A percentile compares a stretch with the other conserved stretches of the same genome.
Evolutionary conservation across 176 grass and related monocot species (phyloP).

Genomic region (Bromus sterilis): DNA sequence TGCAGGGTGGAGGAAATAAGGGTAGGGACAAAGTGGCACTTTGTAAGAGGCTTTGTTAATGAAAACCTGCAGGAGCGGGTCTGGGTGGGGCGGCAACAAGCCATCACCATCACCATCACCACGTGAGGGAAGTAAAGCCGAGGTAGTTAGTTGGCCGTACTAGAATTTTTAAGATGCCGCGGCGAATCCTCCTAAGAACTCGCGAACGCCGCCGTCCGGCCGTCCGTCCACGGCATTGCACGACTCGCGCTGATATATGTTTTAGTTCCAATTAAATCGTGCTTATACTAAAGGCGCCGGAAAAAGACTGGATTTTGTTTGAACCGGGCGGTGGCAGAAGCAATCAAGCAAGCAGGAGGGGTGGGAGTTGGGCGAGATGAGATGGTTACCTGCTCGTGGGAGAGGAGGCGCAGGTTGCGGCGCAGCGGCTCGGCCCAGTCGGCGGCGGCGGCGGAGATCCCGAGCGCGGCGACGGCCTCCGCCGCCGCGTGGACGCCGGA

Average conservation of each 20-base stretch:
- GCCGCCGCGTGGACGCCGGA: slow-evolving; percentile 12
- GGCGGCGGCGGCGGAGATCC: neutral
- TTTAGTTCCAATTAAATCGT: neutral
- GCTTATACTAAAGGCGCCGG: neutral
- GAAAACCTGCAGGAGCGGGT: neutral
- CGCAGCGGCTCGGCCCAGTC: slow-evolving; percentile 26
- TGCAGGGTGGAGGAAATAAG: neutral
- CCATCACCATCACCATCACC: neutral
- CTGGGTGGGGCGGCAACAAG: neutral
- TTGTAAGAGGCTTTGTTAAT: neutral
- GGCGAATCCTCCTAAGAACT: neutral
- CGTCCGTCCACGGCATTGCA: neutral
- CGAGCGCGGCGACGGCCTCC: slow-evolving; percentile 20
- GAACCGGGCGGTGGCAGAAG: no score
- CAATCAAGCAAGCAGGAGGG: no score
- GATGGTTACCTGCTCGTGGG: slow-evolving; percentile 30
- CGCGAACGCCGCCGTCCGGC: neutral
- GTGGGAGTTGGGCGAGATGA: no score
- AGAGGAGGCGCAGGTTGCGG: slow-evolving; percentile 32
- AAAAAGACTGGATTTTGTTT: neutral
- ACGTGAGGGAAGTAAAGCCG: neutral
- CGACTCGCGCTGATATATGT: neutral
- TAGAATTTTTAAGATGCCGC: neutral
- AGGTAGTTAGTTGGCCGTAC: slow-evolving; percentile 17
- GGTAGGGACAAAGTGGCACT: neutral